These are phyloP conservation scores for Colletotrichum sp. DNA, from an alignment of 2,329 filamentous ascomycete species.

Conservation along the genomic window DNA sequence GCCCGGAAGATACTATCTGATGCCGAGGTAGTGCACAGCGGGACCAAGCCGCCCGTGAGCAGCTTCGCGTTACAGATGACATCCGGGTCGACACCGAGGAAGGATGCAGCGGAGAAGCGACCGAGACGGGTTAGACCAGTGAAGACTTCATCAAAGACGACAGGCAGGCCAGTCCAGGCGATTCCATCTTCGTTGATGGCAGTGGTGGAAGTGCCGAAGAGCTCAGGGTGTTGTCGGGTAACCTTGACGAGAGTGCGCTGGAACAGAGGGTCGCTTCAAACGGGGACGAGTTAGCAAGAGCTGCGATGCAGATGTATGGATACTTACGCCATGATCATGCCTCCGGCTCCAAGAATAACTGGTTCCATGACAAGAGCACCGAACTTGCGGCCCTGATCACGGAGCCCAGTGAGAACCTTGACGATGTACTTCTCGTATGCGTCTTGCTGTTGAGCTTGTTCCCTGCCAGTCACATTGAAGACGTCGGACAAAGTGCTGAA, in stretches of 20 bases:
- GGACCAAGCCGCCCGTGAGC: conserved; percentile 80
- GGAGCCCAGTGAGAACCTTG: conserved; percentile 55
- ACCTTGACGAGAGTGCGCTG: conserved; percentile 73
- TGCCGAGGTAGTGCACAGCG: conserved; percentile 77
- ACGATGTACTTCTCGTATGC: conserved; percentile 67
- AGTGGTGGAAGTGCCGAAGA: conserved; percentile 49
- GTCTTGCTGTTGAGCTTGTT: conserved; percentile 46
- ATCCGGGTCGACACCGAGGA: conserved; percentile 73
- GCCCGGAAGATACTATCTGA: conserved; percentile 75
- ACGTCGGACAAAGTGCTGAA: conserved; percentile 59
- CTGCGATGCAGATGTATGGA: not conserved
- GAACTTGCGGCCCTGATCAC: conserved; percentile 66
- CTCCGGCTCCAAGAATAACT: conserved; percentile 79
- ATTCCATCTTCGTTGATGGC: conserved; percentile 22
- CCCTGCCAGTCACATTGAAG: conserved; percentile 62
- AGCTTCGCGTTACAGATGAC: conserved; percentile 85
- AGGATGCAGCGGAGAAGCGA: conserved; percentile 71
- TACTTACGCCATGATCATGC: conserved; percentile 79
- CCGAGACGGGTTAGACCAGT: conserved; percentile 85
- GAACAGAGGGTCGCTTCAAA: conserved; percentile 77
- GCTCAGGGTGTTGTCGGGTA: conserved; percentile 62
- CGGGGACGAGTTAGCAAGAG: not conserved
- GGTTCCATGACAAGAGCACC: conserved; percentile 84
- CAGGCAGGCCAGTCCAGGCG: conserved; percentile 75
- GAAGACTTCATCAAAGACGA: conserved; percentile 89